Evolutionary conservation across 352 stramenopile species (phyloP).

Genomic region (Phytophthora ramorum): DNA sequence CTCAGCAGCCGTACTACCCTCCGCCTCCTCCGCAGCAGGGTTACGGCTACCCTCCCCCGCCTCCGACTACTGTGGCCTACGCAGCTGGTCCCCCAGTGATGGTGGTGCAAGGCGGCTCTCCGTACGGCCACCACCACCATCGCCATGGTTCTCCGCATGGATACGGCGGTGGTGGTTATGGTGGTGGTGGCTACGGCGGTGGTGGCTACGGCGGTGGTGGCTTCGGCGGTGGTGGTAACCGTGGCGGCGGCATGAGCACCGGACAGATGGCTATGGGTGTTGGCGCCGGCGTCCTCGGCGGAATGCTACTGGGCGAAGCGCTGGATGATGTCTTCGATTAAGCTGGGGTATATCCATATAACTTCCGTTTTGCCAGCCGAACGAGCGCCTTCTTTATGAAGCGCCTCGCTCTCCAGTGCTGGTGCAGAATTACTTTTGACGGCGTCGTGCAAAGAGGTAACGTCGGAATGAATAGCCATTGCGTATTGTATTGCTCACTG

Average conservation of each 20-base stretch:
- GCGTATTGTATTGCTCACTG: slow-evolving; percentile 12
- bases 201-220: slow-evolving; percentile 33
- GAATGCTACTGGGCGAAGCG: slow-evolving; percentile 76
- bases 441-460: slow-evolving; percentile 23
- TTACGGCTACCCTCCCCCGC: slow-evolving; percentile 38
- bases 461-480: slow-evolving; percentile 29
- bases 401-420: neutral
- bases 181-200: slow-evolving; percentile 20
- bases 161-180: slow-evolving; percentile 33
- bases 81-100: slow-evolving; percentile 41
- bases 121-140: slow-evolving; percentile 39
- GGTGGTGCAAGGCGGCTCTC: slow-evolving; percentile 29
- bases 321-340: slow-evolving; percentile 68
- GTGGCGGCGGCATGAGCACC: slow-evolving; percentile 43
- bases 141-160: slow-evolving; percentile 40
- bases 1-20: slow-evolving; percentile 49
- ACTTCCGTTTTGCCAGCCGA: neutral
- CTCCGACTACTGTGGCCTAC: slow-evolving; percentile 40
- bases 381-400: neutral
- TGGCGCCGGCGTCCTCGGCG: slow-evolving; percentile 75
- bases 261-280: slow-evolving; percentile 71
- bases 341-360: slow-evolving; percentile 1
- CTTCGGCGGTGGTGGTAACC: slow-evolving; percentile 19
- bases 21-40: slow-evolving; percentile 26
- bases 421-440: slow-evolving; percentile 15